These are phyloP conservation scores for Sodiomyces alkalinus DNA, from an alignment of 2,329 filamentous ascomycete genomes.

Conservation along the genomic window DNA sequence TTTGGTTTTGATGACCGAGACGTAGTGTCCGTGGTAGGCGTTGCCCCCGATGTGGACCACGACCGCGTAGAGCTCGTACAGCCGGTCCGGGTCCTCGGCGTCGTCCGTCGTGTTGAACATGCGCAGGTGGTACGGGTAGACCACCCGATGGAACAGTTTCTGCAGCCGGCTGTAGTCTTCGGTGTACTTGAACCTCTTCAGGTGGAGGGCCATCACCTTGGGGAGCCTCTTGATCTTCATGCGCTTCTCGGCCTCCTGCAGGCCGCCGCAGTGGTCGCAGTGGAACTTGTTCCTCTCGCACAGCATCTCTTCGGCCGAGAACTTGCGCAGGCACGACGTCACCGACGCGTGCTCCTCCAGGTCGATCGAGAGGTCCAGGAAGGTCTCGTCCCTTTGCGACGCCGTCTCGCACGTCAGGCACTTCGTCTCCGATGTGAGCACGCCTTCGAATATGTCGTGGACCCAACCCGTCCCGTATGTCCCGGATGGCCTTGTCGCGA, in stretches of 20 bases:
- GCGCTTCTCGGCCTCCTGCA: conserved; percentile 95
- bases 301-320: conserved; percentile 96
- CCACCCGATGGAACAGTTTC: conserved; percentile 91
- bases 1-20: conserved; percentile 93
- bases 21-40: conserved; percentile 94
- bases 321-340: conserved; percentile 86
- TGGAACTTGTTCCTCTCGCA: conserved; percentile 98
- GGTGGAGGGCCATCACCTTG: conserved; percentile 76
- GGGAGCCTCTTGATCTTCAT: conserved; percentile 98
- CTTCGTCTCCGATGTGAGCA: conserved; percentile 87
- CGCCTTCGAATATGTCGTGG: conserved; percentile 91
- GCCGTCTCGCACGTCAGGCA: conserved; percentile 93
- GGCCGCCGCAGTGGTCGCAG: conserved; percentile 88
- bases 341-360: conserved; percentile 91
- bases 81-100: conserved; percentile 76
- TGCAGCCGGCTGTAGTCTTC: conserved; percentile 87
- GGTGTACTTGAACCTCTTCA: conserved; percentile 97
- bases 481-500: conserved; percentile 39
- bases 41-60: conserved; percentile 95
- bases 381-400: conserved; percentile 89
- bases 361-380: conserved; percentile 91
- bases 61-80: conserved; percentile 95
- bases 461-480: conserved; percentile 85
- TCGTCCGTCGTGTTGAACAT: conserved; percentile 97
- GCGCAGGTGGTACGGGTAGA: conserved; percentile 91